These are phyloP conservation scores for Cyanodermella asteris DNA, from an alignment of 2,329 filamentous ascomycete genomes.

Conservation along the genomic window DNA sequence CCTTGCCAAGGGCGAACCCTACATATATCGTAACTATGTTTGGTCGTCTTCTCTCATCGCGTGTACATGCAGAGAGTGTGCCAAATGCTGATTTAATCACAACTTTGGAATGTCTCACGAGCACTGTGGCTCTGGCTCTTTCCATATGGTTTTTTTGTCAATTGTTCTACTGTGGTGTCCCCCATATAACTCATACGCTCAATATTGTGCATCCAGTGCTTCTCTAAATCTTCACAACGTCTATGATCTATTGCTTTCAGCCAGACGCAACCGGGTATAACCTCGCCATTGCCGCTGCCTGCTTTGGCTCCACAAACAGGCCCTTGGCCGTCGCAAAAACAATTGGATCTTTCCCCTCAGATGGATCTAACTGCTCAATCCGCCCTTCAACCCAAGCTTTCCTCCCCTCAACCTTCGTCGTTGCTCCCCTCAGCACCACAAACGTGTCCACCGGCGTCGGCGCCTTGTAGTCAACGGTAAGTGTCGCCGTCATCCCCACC, in stretches of 20 bases:
- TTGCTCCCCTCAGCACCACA: slow-evolving; percentile 57
- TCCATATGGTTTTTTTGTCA: too few relatives aligned
- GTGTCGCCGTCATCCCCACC: slow-evolving; percentile 64
- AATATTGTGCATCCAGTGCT: not conserved
- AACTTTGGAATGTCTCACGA: too few relatives aligned
- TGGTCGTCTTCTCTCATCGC: too few relatives aligned
- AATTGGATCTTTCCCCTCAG: slow-evolving; percentile 35
- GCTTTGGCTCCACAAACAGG: slow-evolving; percentile 71
- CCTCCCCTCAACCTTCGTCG: slow-evolving; percentile 67
- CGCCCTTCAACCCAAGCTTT: slow-evolving; percentile 86
- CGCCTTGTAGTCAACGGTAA: slow-evolving; percentile 62
- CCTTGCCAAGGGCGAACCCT: too few relatives aligned
- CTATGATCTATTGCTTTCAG: too few relatives aligned
- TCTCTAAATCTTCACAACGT: too few relatives aligned
- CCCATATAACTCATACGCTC: not conserved
- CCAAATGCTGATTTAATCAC: too few relatives aligned
- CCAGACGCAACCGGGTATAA: too few relatives aligned
- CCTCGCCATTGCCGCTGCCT: slow-evolving; percentile 56
- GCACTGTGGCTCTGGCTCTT: too few relatives aligned
- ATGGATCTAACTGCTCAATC: slow-evolving; percentile 54
- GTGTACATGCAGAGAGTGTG: too few relatives aligned
- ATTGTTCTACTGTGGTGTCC: not conserved
- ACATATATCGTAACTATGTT: too few relatives aligned
- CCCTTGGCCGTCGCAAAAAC: slow-evolving; percentile 66
- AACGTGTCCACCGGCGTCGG: slow-evolving; percentile 57